These are phyloP conservation scores for Trichomonascaceae sp. DNA, from an alignment of 1,139 yeast genomes.

Conservation along the genomic window DNA sequence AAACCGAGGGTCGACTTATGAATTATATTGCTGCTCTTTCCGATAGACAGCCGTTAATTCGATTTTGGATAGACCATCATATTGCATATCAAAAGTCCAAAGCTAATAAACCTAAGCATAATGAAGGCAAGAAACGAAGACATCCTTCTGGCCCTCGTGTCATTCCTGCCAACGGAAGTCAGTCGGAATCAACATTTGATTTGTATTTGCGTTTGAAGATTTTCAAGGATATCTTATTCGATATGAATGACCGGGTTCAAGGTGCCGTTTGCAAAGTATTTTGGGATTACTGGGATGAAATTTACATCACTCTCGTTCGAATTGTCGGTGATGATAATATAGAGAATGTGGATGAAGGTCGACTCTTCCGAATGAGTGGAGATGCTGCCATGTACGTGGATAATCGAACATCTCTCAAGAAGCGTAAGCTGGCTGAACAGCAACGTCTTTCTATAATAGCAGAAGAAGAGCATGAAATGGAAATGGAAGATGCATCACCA, in stretches of 20 bases:
- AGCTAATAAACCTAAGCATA: not conserved
- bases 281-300: slow-evolving; percentile 33
- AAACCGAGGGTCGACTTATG: slow-evolving; percentile 22
- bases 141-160: not conserved
- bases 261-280: slow-evolving; percentile 33
- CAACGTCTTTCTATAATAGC: slow-evolving; percentile 18
- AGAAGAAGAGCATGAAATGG: slow-evolving; percentile 2
- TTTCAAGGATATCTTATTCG: slow-evolving; percentile 25
- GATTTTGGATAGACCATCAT: slow-evolving; percentile 26
- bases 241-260: slow-evolving; percentile 30
- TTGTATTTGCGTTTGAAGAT: slow-evolving; percentile 26
- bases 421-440: slow-evolving; percentile 20
- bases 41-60: slow-evolving; percentile 22
- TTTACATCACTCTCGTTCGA: slow-evolving; percentile 27
- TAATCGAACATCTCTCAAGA: slow-evolving; percentile 21
- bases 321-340: slow-evolving; percentile 28
- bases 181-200: slow-evolving; percentile 20
- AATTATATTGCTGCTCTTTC: slow-evolving; percentile 22
- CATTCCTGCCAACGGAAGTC: not conserved
- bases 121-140: not conserved
- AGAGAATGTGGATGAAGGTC: slow-evolving; percentile 26
- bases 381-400: slow-evolving; percentile 30
- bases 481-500: not conserved
- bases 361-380: slow-evolving; percentile 30
- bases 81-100: slow-evolving; percentile 8